Evolutionary conservation across 1,284 basidiomycete species (phyloP).

Genomic region (Tranzscheliella williamsii): DNA sequence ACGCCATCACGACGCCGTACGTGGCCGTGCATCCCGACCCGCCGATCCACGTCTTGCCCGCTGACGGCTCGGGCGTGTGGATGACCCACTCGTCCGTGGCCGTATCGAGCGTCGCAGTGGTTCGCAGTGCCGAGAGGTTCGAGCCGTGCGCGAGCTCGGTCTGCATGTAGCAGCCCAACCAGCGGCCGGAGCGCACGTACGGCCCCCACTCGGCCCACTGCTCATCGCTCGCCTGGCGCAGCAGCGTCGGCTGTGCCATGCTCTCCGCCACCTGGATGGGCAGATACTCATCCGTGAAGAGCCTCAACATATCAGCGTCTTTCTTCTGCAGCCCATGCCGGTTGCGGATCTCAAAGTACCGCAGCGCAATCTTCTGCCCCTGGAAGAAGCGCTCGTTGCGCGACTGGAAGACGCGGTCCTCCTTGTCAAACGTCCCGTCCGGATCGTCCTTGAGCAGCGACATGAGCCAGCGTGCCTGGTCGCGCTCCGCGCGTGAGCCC

Average conservation of each 20-base stretch:
- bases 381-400: slow-evolving; percentile 42
- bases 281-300: slow-evolving; percentile 48
- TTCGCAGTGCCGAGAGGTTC: slow-evolving; percentile 44
- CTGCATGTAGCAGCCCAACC: slow-evolving; percentile 49
- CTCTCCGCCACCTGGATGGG: slow-evolving; percentile 47
- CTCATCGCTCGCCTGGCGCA: slow-evolving; percentile 34
- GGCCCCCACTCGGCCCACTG: slow-evolving; percentile 48
- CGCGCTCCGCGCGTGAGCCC: slow-evolving; percentile 24
- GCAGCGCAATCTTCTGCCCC: slow-evolving; percentile 40
- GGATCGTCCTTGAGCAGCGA: slow-evolving; percentile 36
- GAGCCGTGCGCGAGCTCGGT: slow-evolving; percentile 49
- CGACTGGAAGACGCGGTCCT: slow-evolving; percentile 39
- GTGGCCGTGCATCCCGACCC: slow-evolving; percentile 47
- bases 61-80: slow-evolving; percentile 37
- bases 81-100: slow-evolving; percentile 38
- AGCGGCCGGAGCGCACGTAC: slow-evolving; percentile 28
- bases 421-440: slow-evolving; percentile 41
- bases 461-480: slow-evolving; percentile 42
- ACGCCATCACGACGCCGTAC: slow-evolving; percentile 47
- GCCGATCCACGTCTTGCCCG: slow-evolving; percentile 49
- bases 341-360: slow-evolving; percentile 48
- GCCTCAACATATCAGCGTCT: slow-evolving; percentile 41
- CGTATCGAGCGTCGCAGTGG: slow-evolving; percentile 40
- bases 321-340: slow-evolving; percentile 42
- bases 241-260: slow-evolving; percentile 49